Conservation (phyloP, 805 yeast species). For the Ogataea ganodermae region DNA sequence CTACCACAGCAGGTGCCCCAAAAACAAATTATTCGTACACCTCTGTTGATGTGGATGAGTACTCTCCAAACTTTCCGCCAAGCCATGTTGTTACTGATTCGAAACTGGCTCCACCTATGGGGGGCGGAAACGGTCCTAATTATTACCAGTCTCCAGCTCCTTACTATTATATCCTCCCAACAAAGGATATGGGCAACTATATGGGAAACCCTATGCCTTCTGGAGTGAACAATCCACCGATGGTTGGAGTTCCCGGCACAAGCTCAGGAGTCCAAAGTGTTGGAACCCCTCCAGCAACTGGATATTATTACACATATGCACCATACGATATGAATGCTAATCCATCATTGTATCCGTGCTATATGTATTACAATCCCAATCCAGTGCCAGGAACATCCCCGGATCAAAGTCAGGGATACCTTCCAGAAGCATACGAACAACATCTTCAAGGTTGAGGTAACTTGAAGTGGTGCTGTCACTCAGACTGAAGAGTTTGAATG, state of each 20-base stretch:
- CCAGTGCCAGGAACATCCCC: slow-evolving; percentile 25
- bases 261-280: slow-evolving; percentile 19
- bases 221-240: slow-evolving; percentile 16
- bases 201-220: slow-evolving; percentile 18
- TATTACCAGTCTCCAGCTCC: slow-evolving; percentile 28
- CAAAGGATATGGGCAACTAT: slow-evolving; percentile 28
- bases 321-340: slow-evolving; percentile 26
- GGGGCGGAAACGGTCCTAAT: slow-evolving; percentile 17
- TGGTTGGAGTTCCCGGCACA: slow-evolving; percentile 17
- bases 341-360: slow-evolving; percentile 34
- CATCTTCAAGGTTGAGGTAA: slow-evolving; percentile 2
- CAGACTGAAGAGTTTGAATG: background rate
- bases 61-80: slow-evolving; percentile 17
- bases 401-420: slow-evolving; percentile 18
- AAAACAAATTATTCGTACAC: slow-evolving; percentile 32
- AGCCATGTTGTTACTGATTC: slow-evolving; percentile 11
- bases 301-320: slow-evolving; percentile 33
- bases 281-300: slow-evolving; percentile 26
- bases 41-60: slow-evolving; percentile 31
- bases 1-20: slow-evolving; percentile 28
- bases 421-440: slow-evolving; percentile 22
- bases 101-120: slow-evolving; percentile 14
- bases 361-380: slow-evolving; percentile 34
- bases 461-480: background rate
- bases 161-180: slow-evolving; percentile 32